Conservation (phyloP, 2,329 filamentous ascomycete genomes). For the Trichoderma sp. region DNA sequence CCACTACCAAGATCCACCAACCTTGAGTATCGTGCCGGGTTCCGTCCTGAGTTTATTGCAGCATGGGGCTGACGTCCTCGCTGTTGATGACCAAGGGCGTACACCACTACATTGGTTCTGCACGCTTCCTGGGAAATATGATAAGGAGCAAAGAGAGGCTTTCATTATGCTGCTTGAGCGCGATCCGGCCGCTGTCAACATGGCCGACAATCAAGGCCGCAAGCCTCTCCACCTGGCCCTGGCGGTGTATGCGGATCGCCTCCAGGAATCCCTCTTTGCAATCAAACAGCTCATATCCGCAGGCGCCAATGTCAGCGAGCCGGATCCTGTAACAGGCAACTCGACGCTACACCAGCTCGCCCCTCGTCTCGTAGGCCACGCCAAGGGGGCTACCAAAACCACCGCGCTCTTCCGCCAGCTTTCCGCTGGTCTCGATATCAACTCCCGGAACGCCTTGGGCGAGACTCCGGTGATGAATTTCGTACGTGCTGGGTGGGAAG, state of each 20-base stretch:
- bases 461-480: not conserved
- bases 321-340: not conserved
- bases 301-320: not conserved
- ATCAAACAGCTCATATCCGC: not conserved
- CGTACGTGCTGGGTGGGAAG: not conserved
- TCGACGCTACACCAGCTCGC: not conserved
- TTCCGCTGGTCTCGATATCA: not conserved
- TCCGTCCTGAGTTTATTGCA: not conserved
- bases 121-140: not conserved
- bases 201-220: not conserved
- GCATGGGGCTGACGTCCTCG: not conserved
- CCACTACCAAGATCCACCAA: not conserved
- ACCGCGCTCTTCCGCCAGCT: not conserved
- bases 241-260: not conserved
- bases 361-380: not conserved
- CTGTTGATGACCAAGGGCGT: not conserved
- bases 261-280: not conserved
- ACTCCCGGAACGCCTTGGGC: not conserved
- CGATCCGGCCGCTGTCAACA: not conserved
- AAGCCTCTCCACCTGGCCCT: not conserved
- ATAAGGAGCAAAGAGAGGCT: not conserved
- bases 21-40: not conserved
- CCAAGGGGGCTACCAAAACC: not conserved
- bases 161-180: not conserved
- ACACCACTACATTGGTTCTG: not conserved